These are phyloP conservation scores for Barnettozyma siamensis DNA, from an alignment of 805 yeast species.

Conservation along the genomic window DNA sequence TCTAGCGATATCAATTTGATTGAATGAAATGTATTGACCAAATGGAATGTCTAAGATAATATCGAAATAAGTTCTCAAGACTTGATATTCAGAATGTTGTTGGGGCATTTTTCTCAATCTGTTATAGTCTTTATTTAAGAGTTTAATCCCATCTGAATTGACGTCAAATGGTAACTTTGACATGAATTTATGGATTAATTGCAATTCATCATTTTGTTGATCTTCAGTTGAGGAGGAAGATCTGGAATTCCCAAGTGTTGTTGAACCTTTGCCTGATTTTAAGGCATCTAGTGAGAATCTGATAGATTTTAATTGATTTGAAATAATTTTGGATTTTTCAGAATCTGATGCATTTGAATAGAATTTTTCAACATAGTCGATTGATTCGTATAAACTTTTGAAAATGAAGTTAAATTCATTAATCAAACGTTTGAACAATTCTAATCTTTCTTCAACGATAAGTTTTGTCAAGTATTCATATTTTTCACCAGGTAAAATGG, in stretches of 20 bases:
- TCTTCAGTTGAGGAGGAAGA: conserved; percentile 10
- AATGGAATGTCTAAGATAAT: conserved; percentile 61
- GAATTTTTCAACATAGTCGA: conserved; percentile 39
- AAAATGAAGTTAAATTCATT: conserved; percentile 35
- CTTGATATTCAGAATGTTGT: conserved; percentile 60
- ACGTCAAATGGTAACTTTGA: conserved; percentile 25
- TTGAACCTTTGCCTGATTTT: conserved; percentile 22
- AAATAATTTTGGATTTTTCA: conserved; percentile 50
- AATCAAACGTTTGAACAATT: conserved; percentile 29
- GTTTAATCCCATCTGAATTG: conserved; percentile 36
- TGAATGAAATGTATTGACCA: conserved; percentile 29
- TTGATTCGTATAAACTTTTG: conserved; percentile 28
- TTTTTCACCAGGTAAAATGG: conserved; percentile 47
- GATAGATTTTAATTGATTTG: conserved; percentile 49
- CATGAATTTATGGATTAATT: conserved; percentile 27
- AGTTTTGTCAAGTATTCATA: conserved; percentile 31
- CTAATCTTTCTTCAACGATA: conserved; percentile 31
- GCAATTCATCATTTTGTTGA: conserved; percentile 36
- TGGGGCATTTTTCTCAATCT: conserved; percentile 46
- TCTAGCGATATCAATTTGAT: conserved; percentile 39
- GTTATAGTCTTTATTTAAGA: conserved; percentile 45
- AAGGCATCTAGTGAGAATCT: conserved; percentile 44
- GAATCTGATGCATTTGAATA: conserved; percentile 43
- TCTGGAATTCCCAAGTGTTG: background rate
- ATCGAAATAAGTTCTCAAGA: conserved; percentile 57